phyloP scores from a whole-genome alignment of 2,329 filamentous ascomycete species.

The Tolypocladium guangdongense region DNA sequence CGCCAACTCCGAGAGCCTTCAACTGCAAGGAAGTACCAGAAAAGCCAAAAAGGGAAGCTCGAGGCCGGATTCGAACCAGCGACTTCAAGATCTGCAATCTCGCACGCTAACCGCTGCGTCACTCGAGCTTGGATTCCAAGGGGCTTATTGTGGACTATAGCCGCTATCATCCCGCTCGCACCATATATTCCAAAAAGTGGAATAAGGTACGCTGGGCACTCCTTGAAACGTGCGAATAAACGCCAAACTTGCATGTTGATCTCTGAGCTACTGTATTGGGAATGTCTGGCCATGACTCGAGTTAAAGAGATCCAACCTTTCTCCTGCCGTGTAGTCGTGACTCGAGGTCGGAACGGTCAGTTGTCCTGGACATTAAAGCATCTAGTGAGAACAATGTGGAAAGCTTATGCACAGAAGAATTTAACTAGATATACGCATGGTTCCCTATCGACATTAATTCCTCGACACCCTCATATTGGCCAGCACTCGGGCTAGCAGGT shows the following conservation, averaged over 20 bases:
- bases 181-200: neutral
- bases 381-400: neutral
- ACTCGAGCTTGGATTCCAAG: constrained; percentile 6
- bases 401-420: neutral
- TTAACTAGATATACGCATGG: neutral
- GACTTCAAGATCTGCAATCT: constrained; percentile 13
- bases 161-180: neutral
- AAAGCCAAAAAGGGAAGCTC: constrained; percentile 5
- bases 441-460: neutral
- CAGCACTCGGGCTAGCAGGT: constrained; percentile 34
- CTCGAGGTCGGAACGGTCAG: neutral
- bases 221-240: neutral
- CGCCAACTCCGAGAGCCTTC: neutral
- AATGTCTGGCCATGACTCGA: neutral
- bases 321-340: neutral
- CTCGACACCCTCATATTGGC: constrained; percentile 35
- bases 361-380: neutral
- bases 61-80: constrained; percentile 11
- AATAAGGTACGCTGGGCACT: neutral
- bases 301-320: no score
- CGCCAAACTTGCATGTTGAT: neutral
- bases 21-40: neutral
- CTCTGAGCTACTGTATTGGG: neutral
- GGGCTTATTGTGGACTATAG: neutral
- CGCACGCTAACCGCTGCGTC: constrained; percentile 12